A percentile compares a stretch with the other conserved stretches of the same genome.
Evolutionary conservation across 257 asterid species (phyloP).

Genomic region (Plantago elongata): DNA sequence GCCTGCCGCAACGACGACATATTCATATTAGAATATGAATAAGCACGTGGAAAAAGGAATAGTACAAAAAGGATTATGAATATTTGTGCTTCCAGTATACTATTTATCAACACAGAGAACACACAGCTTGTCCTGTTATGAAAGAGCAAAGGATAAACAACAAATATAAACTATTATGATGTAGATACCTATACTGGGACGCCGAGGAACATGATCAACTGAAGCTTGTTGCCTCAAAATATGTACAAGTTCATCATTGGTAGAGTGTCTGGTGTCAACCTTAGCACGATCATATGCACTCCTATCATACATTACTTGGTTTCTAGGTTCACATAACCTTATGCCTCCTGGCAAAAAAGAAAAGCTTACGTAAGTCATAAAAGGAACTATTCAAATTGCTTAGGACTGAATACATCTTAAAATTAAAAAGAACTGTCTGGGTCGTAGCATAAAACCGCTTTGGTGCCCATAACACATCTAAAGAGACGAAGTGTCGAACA

Average conservation of each 20-base stretch:
- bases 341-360: conserved; percentile 29
- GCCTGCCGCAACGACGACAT: conserved; percentile 25
- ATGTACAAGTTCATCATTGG: conserved; percentile 57
- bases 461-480: background rate
- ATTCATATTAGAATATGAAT: conserved; percentile 12
- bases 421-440: no score
- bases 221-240: conserved; percentile 67
- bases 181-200: conserved; percentile 29
- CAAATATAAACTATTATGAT: background rate
- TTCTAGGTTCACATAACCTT: conserved; percentile 34
- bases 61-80: background rate
- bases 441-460: no score
- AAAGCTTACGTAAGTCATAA: conserved; percentile 5
- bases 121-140: no score
- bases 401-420: background rate
- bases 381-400: background rate
- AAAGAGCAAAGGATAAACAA: background rate
- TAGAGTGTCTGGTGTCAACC: conserved; percentile 32
- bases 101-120: background rate
- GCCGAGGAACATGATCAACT: conserved; percentile 28
- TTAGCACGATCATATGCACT: conserved; percentile 27
- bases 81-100: background rate
- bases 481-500: background rate
- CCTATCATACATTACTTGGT: conserved; percentile 31
- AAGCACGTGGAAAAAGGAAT: background rate